Evolutionary conservation across 352 stramenopile species (phyloP), one percentile per base, ranked within the genome.

Genomic region (Phytophthora citrophthora): DNA sequence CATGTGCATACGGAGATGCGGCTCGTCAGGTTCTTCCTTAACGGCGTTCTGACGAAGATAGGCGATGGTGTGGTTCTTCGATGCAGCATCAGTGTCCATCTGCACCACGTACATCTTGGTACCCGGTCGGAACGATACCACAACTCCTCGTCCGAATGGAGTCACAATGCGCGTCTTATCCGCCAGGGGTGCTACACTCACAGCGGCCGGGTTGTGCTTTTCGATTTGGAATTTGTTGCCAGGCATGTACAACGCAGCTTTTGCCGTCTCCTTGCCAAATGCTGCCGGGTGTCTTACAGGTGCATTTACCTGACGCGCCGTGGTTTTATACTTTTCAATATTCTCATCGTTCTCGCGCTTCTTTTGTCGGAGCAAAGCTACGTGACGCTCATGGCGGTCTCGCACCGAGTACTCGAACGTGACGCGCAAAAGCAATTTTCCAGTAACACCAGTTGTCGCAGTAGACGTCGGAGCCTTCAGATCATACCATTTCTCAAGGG

Each of bases 51-150:
- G 74, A 4, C 79, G 84, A 64, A 95, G 50, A 53, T 93, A 95
- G 32, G 85, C 87, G 34, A 88, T 60, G 5, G 76, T 91, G 18
- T 77, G 66, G 46, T 76, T 88, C 68, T 89, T 91, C 6, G 75
- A 74, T 5, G 79, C 74, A 5, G 70, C 54, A 38, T 88, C 71
- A 11, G 79, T 79, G 55, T 91, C 83, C 34, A 95, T 66, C 49
- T 91, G 85, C 10, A 94, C 82, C 7, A 95, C 77, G 57, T 94
- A 95, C 72, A 94, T 88, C 59, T 89, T 92, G 26, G 76, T 88
- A 40, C 81, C 74, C 24, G 72, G 64, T 46, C 87, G 87, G 63
- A 90, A 95, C 8, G 78, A 76, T 9, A 95, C 67, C 48, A 94
- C 72, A 3, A 89, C 76, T 38, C 87, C 87, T 8, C 77, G 79